phyloP scores from a whole-genome alignment of 2,329 filamentous ascomycete species.

The Cordyceps farinosa region DNA sequence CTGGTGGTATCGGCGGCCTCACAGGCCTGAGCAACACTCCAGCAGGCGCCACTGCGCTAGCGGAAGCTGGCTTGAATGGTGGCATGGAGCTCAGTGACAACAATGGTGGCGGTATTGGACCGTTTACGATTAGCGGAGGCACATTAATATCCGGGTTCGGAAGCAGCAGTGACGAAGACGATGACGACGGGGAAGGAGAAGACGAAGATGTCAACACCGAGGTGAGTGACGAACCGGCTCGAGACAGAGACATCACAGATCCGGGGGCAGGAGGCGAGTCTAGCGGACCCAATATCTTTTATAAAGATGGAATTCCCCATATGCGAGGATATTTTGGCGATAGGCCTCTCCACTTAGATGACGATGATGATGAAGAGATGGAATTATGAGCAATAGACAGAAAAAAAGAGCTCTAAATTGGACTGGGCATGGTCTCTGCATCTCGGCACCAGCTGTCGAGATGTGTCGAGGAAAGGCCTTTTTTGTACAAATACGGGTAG shows the following conservation, averaged over 20 bases:
- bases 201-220: constrained; percentile 70
- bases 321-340: constrained; percentile 11
- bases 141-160: constrained; percentile 86
- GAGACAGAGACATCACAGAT: constrained; percentile 11
- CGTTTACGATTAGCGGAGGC: constrained; percentile 69
- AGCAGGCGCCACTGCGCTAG: constrained; percentile 63
- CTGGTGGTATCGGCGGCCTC: constrained; percentile 43
- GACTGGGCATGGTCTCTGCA: background rate
- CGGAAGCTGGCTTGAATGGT: constrained; percentile 77
- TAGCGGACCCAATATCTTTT: constrained; percentile 5
- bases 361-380: constrained; percentile 14
- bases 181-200: constrained; percentile 86
- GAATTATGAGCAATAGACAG: constrained; percentile 12
- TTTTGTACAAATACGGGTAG: constrained; percentile 15
- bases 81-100: constrained; percentile 66
- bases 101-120: constrained; percentile 62
- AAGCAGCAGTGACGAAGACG: constrained; percentile 92
- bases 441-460: background rate
- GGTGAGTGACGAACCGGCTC: constrained; percentile 47
- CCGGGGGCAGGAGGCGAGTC: background rate
- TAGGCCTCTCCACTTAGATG: constrained; percentile 1
- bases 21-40: constrained; percentile 40
- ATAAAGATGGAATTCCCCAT: constrained; percentile 3
- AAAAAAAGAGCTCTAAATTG: background rate
- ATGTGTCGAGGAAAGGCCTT: background rate